Evolutionary conservation across 805 yeast genomes (phyloP).

Genomic region (Wickerhamomyces mucosus): DNA sequence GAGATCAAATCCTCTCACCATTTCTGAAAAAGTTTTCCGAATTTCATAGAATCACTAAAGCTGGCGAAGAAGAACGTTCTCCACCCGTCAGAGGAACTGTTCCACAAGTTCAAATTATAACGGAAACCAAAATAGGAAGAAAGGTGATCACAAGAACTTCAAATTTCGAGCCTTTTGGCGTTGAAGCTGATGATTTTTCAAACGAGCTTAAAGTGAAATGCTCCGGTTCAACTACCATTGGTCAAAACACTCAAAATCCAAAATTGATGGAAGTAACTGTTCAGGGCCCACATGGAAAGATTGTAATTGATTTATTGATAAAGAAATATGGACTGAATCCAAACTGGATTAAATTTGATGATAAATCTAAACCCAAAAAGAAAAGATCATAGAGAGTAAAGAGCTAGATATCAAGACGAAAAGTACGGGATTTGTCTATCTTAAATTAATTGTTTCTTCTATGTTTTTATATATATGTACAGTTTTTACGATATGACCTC

Average conservation of each 20-base stretch:
- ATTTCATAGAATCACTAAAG: conserved; percentile 35
- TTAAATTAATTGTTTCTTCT: neutral
- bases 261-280: conserved; percentile 62
- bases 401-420: too few relatives aligned
- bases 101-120: conserved; percentile 56
- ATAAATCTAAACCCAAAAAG: conserved; percentile 49
- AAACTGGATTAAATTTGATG: conserved; percentile 55
- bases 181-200: conserved; percentile 58
- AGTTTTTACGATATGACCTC: neutral
- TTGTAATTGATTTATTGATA: conserved; percentile 47
- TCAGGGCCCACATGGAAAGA: conserved; percentile 80
- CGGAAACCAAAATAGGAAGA: conserved; percentile 74
- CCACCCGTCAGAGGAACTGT: conserved; percentile 50
- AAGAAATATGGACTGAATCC: conserved; percentile 53
- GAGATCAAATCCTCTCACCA: conserved; percentile 32
- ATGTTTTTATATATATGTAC: neutral
- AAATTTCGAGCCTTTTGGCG: conserved; percentile 57
- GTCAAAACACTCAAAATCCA: conserved; percentile 46
- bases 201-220: conserved; percentile 67
- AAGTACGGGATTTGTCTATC: neutral
- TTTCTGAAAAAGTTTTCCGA: conserved; percentile 37
- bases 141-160: conserved; percentile 67
- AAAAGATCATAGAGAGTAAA: conserved; percentile 21
- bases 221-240: conserved; percentile 80
- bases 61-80: conserved; percentile 25